Percentiles rank a stretch among this genome's conserved stretches.
Evolutionary conservation across 208 protist genomes (phyloP).

Genomic region (Trypanosoma theileri): DNA sequence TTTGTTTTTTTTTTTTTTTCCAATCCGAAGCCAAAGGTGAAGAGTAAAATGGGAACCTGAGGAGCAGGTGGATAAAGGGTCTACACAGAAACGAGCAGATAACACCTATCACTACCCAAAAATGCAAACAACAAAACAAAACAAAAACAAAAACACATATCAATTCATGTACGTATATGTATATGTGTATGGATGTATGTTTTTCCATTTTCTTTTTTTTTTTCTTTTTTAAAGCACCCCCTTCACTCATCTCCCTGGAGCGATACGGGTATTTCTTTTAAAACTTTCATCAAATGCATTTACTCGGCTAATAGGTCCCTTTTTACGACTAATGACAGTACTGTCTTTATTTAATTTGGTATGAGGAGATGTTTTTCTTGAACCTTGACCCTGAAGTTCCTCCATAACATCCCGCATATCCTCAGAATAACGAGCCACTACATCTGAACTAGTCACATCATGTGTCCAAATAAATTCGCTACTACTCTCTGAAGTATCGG

Average conservation of each 20-base stretch:
- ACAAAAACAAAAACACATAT: conserved; percentile 1
- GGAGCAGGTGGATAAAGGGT: too few species aligned
- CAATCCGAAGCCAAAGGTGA: too few species aligned
- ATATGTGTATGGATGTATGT: conserved; percentile 2
- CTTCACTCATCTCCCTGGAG: conserved; percentile 35
- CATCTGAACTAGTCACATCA: conserved; percentile 73
- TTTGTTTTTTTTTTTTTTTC: neutral
- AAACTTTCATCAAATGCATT: conserved; percentile 53
- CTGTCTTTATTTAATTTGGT: conserved; percentile 14
- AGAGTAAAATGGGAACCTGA: too few species aligned
- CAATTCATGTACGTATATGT: neutral
- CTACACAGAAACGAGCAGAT: neutral
- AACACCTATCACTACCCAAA: neutral
- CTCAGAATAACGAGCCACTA: conserved; percentile 73
- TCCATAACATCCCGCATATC: conserved; percentile 81
- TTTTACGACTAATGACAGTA: conserved; percentile 78
- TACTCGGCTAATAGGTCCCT: conserved; percentile 74
- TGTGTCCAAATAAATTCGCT: conserved; percentile 59
- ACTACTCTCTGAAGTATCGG: conserved; percentile 16
- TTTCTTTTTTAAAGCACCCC: neutral
- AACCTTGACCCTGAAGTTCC: conserved; percentile 39
- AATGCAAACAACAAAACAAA: conserved; percentile 15
- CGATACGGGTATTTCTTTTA: conserved; percentile 48
- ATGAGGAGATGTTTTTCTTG: neutral
- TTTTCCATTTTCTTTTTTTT: neutral